Conservation (phyloP, 495 filamentous ascomycete genomes). For the Zalerion maritima region DNA sequence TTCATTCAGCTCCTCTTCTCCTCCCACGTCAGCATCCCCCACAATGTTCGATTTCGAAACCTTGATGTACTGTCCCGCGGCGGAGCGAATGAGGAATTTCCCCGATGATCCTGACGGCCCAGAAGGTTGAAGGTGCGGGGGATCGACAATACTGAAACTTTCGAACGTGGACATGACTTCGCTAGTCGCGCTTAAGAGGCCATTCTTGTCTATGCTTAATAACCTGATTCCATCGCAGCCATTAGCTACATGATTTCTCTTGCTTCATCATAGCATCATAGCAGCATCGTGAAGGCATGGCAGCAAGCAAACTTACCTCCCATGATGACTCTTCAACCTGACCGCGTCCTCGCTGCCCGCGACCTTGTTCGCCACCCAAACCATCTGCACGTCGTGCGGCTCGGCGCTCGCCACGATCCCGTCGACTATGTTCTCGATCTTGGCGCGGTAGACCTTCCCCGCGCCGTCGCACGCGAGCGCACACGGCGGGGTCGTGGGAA, state of each 20-base stretch:
- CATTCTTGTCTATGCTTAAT: conserved; percentile 72
- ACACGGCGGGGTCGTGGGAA: conserved; percentile 52
- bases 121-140: conserved; percentile 5
- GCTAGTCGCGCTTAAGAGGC: conserved; percentile 56
- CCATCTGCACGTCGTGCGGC: conserved; percentile 86
- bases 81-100: no score
- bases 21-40: conserved; percentile 14
- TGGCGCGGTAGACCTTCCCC: conserved; percentile 67
- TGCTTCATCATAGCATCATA: no score
- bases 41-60: no score
- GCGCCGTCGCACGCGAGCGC: conserved; percentile 71
- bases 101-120: conserved; percentile 17
- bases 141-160: no score
- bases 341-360: conserved; percentile 66
- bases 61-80: no score
- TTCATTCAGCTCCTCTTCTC: conserved; percentile 9
- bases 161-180: conserved; percentile 75
- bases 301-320: conserved; percentile 44
- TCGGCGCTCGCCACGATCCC: conserved; percentile 66
- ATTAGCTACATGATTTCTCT: no score
- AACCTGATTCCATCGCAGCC: no score
- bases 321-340: conserved; percentile 79
- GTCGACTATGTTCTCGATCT: conserved; percentile 72
- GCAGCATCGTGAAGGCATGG: background rate
- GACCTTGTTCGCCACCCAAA: conserved; percentile 81